Conservation (phyloP, 129 eudicot species). For the Lactuca sativa region DNA sequence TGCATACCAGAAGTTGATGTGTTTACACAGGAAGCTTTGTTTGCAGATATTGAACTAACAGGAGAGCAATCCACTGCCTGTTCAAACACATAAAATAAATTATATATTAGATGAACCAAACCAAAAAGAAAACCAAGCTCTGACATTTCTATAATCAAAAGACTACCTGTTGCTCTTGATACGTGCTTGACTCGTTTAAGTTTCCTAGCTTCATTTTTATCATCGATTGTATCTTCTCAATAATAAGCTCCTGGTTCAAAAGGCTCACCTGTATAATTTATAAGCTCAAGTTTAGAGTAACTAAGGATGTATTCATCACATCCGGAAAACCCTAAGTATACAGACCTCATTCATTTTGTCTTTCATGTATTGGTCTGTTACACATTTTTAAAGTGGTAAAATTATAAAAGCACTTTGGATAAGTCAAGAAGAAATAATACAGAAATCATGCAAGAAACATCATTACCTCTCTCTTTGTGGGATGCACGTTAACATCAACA, state of each 20-base stretch:
- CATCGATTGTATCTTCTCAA: constrained; percentile 88
- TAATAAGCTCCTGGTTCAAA: constrained; percentile 88
- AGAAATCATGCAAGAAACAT: constrained; percentile 10
- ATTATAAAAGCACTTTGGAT: background rate
- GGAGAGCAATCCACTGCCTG: constrained; percentile 61
- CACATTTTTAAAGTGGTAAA: background rate
- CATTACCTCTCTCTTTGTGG: constrained; percentile 92
- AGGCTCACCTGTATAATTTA: constrained; percentile 78
- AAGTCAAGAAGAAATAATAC: background rate
- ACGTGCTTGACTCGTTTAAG: constrained; percentile 74
- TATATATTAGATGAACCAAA: background rate
- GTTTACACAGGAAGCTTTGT: constrained; percentile 42
- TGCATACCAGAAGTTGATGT: constrained; percentile 65
- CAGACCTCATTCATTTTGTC: background rate
- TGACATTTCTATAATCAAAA: background rate
- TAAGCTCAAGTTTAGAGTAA: constrained; percentile 3
- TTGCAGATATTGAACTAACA: constrained; percentile 31
- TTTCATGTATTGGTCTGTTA: no score
- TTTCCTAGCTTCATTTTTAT: constrained; percentile 77
- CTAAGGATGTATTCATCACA: background rate
- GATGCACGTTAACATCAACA: constrained; percentile 95
- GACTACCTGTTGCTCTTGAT: constrained; percentile 84
- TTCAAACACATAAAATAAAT: constrained; percentile 28
- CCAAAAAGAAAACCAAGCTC: background rate
- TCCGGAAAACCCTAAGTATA: no score